phyloP scores from a whole-genome alignment of 169 alveolate species.

The Plasmodium fragile region DNA sequence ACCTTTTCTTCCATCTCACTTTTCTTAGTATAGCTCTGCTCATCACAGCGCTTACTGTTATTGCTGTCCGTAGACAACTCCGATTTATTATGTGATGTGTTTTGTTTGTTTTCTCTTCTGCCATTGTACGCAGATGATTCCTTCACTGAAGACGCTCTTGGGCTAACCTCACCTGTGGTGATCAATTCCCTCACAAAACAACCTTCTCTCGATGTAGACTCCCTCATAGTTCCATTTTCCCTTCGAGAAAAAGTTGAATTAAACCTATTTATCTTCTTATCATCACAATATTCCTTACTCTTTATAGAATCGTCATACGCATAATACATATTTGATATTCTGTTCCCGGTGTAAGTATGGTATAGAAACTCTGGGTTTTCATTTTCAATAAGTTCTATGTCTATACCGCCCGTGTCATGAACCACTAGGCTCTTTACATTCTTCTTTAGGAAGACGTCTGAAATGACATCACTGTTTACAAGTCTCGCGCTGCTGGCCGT shows the following conservation, averaged over 20 bases:
- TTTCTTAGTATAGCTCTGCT: background rate
- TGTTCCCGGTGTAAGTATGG: conserved; percentile 73
- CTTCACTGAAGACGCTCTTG: background rate
- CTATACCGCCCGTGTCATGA: conserved; percentile 68
- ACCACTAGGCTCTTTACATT: conserved; percentile 58
- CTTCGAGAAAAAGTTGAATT: conserved; percentile 20
- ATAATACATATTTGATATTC: conserved; percentile 62
- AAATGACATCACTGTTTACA: conserved; percentile 54
- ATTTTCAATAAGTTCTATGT: conserved; percentile 63
- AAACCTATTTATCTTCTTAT: conserved; percentile 14
- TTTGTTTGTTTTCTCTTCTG: background rate
- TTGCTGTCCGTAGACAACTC: conserved; percentile 1
- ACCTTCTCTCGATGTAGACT: background rate
- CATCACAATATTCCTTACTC: conserved; percentile 17
- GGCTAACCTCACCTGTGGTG: background rate
- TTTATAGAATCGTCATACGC: conserved; percentile 56
- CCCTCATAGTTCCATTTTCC: conserved; percentile 2
- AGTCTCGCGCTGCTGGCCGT: background rate
- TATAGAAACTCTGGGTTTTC: conserved; percentile 67
- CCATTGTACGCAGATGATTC: background rate
- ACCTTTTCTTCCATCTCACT: conserved; percentile 9
- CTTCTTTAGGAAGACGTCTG: conserved; percentile 66
- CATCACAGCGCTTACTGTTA: background rate
- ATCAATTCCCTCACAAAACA: background rate
- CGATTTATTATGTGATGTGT: background rate